Base-by-base conservation (phyloP, 2,329 filamentous ascomycete species). In the Aspergillus terreus region DNA sequence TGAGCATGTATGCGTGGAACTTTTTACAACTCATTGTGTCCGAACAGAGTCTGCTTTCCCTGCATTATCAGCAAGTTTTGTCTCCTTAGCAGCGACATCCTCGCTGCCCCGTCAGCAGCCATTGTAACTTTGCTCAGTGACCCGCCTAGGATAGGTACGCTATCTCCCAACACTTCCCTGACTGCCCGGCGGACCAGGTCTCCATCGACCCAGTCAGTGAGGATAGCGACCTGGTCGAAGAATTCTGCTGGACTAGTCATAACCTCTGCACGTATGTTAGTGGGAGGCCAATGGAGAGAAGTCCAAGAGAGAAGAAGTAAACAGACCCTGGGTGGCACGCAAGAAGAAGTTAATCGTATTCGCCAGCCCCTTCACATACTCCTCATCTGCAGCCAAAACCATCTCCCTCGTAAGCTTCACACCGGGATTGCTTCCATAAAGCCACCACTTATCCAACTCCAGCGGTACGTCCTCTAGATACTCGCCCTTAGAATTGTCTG, bases 71-170 rank as follows among this genome's bases (percentile, higher is more conserved):
- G 14, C 35, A 38, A 38, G 35, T 41, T 30, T n/a, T 45, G 27
- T 43, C 23, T 41, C n/a, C 27, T 47, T 30, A 45, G 49, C 46
- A 46, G 38, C 32, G 27, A 23, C 51, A 45, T 19, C 25, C 43
- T 27, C 25, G 43, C 43, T 30, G 43, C 43, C 25, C 43, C 43
- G 21, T 45, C 25, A 10, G 43, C 43, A 19, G 25, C 43, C 14
- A 45, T 45, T 11, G 23, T 15, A 6, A 45, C 11, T 17, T 45
- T 32, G 23, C 19, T 27, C 23, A 33, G n/a, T 19, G 43, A 45
- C 3, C 43, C 43, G 4, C 35, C 35, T 38, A 38, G 1, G 35
- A 38, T 38, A 4, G 35, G 35, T n/a, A 38, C n/a, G 14, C 15
- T 11, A n/a, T 14, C 35, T 38, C 35, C 35, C 35, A 38, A 15